Base-by-base conservation (phyloP, 2,329 filamentous ascomycete species). In the Nemania bipapillata region DNA sequence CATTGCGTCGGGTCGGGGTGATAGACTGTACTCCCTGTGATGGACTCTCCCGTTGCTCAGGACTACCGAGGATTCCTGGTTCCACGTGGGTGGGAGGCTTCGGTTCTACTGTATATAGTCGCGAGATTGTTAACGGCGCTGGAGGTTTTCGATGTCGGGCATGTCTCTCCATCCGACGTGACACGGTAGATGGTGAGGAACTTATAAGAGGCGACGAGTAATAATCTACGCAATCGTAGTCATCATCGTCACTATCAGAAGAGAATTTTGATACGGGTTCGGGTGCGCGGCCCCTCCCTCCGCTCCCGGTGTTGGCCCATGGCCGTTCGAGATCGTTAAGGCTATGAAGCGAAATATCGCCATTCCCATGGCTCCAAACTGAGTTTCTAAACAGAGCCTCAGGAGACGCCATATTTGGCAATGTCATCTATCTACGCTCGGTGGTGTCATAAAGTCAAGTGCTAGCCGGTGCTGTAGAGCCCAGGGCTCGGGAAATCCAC, bases 251-350 rank as follows among this genome's bases (percentile, higher is more conserved):
- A 42, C 66, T 76, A 45, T 73, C 72, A 9, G 58, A 52, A 8
- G 74, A 76, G 56, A 75, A 75, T 37, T 56, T 66, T 3, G 74
- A 75, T 47, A 69, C 62, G 1, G 66, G 60, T 1, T 67, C 64
- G 7, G 50, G 57, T 7, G 24, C 26, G 4, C 6, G 32, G 7
- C 0, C 47, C 7, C 8, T 22, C n/a, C 6, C 22, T 40, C 22
- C 30, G 47, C 28, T 35, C 15, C 5, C 2, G 6, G 9, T 12
- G 24, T 32, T 52, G 4, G 55, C 47, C 11, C 52, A 58, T 7
- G 66, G 45, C n/a, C 59, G 55, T 24, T 66, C 56, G 3, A 72
- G 53, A n/a, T 74, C 70, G 53, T 69, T 66, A 24, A 73, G 56
- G 2, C 69, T 67, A n/a, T 65, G 70, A 26, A 76, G 70, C 22